These are phyloP conservation scores for Prunus davidiana DNA, from an alignment of 306 rosid genomes.

Conservation along the genomic window DNA sequence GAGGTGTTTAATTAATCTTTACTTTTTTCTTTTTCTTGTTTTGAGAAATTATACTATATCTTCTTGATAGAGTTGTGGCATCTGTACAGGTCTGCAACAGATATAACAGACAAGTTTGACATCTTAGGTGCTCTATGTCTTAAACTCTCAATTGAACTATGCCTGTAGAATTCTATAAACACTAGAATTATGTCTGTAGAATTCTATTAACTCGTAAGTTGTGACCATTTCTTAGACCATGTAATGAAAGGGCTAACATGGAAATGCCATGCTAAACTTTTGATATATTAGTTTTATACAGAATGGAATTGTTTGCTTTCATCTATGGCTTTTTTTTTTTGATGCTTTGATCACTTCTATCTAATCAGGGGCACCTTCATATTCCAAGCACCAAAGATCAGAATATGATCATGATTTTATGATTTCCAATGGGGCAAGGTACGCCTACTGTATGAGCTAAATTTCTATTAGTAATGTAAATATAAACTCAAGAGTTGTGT, in stretches of 20 bases:
- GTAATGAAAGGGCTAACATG: background rate
- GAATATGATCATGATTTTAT: constrained; percentile 45
- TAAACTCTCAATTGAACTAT: constrained; percentile 15
- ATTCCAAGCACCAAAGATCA: constrained; percentile 33
- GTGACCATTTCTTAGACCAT: background rate
- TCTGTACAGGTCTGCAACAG: constrained; percentile 49
- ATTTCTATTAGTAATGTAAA: constrained; percentile 4
- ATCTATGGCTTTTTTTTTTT: constrained; percentile 12
- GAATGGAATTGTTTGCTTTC: constrained; percentile 10
- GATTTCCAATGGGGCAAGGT: constrained; percentile 51
- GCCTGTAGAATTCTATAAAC: background rate
- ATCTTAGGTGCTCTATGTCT: constrained; percentile 44
- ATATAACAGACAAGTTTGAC: constrained; percentile 47
- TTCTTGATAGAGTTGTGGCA: constrained; percentile 27
- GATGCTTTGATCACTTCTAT: constrained; percentile 15
- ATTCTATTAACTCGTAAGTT: background rate
- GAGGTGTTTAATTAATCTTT: constrained; percentile 36
- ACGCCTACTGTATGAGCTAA: constrained; percentile 21
- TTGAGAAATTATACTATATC: constrained; percentile 17
- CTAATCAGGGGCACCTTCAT: constrained; percentile 47
- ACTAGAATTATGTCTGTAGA: background rate
- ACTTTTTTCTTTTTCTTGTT: background rate
- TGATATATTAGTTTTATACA: background rate
- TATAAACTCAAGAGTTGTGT: constrained; percentile 23
- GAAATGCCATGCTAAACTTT: background rate